Evolutionary conservation across 345 rosid species (phyloP), one percentile per base, ranked within the genome.

Genomic region (Eucalyptus erythrocorys): DNA sequence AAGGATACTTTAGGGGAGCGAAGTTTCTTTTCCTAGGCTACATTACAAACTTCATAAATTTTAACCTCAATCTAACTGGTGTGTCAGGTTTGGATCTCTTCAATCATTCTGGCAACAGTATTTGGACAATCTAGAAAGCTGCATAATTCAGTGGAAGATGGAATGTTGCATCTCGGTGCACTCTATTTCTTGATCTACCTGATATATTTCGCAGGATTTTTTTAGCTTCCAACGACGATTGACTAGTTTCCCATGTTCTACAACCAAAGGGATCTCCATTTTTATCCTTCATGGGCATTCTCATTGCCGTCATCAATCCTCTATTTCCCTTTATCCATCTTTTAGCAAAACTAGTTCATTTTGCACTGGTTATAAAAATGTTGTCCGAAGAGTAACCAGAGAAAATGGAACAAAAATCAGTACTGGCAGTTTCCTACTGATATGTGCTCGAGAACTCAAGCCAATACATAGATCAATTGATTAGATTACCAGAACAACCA

Each of bases 201-300:
- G 32, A 49, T 76, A 40, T n/a, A 45, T 40, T 86, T 89, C 15
- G 13, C 86, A 10, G 88, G 90, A 30, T 86, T 16, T 45, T 71
- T 49, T 9, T 86, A 86, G 79, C 87, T 86, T 53, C 80, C 86
- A 76, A n/a, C 27, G 27, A 79, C 49, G 27, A 89, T 86, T 16
- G 86, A 86, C 55, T 86, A 45, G 86, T 88, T 89, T 86, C 90
- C 88, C 13, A 86, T 86, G 40, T 86, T 89, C 88, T 89, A 86
- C 50, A 86, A 89, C 88, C 90, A 89, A 47, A 57, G 88, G 53
- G 88, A 89, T 85, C 88, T 86, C 71, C 68, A 13, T 45, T 89
- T 89, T 49, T 86, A 59, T 88, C 87, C 89, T 59, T 84, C 89
- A 47, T 86, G 88, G 88, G 90, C 86, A 50, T 86, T 85, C 53